Evolutionary conservation across 805 yeast species (phyloP), one percentile per base, ranked within the genome.

Genomic region (Pichia kluyveri): DNA sequence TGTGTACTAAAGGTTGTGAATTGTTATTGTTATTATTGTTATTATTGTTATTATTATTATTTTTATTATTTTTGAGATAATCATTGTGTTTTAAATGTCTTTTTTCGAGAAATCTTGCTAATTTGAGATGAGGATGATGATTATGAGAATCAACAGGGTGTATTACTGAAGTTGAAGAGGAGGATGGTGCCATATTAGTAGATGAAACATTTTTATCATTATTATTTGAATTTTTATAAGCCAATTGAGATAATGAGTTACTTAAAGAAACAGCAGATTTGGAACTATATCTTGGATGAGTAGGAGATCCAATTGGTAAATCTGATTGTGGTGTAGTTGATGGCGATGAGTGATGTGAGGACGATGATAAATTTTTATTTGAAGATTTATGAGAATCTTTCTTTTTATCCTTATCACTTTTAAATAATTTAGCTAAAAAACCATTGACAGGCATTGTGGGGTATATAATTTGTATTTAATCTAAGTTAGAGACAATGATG

Each of bases 81-180:
- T 46, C 49, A n/a, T 18, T 27, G 30, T 45, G 48, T 30, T 38
- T 45, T 15, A 41, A 12, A 38, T 45, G 48, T 39, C 47, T 47
- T 40, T 53, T 53, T 38, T 53, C 55, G 30, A 53, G 44, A 37
- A 53, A 53, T 26, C 55, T 46, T 5, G 53, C 47, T n/a, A 53
- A 43, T 26, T 46, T 48, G 15, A 50, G 31, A 40, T 53, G 52
- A 17, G 47, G 55, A 9, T 45, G 12, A 32, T 48, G 48, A 8
- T 15, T 34, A 15, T 34, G 37, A 17, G 55, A 53, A 31, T 53
- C 55, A 17, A 53, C 45, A 2, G 54, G 48, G n/a, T 45, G 49
- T 18, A 49, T 30, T 1, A 41, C 15, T 23, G 51, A 49, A 4
- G 41, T 10, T 4, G 51, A 48, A 5, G 48, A 45, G 5, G 40